Conservation (phyloP, 768 basidiomycete species). For the Mrakia frigida region DNA sequence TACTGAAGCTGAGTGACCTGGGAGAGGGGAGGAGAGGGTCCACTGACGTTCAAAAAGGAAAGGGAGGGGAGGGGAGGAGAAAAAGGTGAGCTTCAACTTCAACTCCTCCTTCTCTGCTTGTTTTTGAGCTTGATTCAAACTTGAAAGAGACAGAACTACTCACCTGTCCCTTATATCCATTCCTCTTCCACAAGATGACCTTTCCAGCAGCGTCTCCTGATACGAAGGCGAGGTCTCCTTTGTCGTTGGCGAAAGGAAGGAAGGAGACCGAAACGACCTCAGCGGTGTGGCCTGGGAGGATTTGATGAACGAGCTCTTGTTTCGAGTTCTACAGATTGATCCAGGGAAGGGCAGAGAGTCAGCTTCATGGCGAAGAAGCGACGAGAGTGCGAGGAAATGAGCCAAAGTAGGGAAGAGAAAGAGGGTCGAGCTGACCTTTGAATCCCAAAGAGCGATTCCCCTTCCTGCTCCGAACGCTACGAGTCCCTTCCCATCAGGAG, state of each 20-base stretch:
- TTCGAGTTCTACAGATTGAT: conserved; percentile 1
- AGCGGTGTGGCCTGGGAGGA: conserved; percentile 69
- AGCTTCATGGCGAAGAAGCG: neutral
- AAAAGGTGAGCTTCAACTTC: conserved; percentile 3
- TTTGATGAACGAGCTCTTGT: conserved; percentile 50
- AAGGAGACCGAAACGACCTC: conserved; percentile 74
- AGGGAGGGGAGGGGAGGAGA: conserved; percentile 37
- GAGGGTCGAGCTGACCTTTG: conserved; percentile 46
- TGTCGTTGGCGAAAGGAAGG: conserved; percentile 39
- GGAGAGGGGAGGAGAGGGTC: conserved; percentile 47
- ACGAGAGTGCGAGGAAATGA: neutral
- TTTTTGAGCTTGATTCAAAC: too few relatives aligned
- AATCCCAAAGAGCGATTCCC: conserved; percentile 58
- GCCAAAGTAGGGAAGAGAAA: neutral
- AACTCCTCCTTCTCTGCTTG: conserved; percentile 33
- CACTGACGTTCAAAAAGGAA: conserved; percentile 51
- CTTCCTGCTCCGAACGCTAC: conserved; percentile 59
- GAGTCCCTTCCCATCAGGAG: conserved; percentile 41
- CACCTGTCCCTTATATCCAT: conserved; percentile 41
- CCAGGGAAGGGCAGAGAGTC: too few relatives aligned
- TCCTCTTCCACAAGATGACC: conserved; percentile 58
- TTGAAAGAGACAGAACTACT: neutral
- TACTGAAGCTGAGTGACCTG: conserved; percentile 56
- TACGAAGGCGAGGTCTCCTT: conserved; percentile 48
- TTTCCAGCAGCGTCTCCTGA: conserved; percentile 73